Conservation (phyloP, 352 stramenopile genomes). For the Globisporangium ultimum region DNA sequence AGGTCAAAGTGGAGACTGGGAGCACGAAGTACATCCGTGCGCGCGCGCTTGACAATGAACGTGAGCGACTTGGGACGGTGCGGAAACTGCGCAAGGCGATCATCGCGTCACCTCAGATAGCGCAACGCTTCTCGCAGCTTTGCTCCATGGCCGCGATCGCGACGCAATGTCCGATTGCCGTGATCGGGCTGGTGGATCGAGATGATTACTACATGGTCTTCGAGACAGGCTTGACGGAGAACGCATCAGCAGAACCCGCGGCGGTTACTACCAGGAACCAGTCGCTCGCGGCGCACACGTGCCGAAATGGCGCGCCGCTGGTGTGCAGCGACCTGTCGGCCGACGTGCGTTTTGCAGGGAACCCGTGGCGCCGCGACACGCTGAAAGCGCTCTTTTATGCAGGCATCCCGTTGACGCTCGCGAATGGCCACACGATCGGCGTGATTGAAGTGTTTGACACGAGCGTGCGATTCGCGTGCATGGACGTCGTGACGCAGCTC, state of each 20-base stretch:
- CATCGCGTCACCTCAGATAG: constrained; percentile 30
- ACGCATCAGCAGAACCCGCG: not conserved
- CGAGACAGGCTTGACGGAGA: constrained; percentile 28
- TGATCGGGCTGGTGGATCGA: constrained; percentile 60
- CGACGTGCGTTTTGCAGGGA: constrained; percentile 67
- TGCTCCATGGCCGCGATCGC: constrained; percentile 79
- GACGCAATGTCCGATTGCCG: constrained; percentile 55
- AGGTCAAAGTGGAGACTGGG: constrained; percentile 20
- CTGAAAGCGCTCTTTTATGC: constrained; percentile 68
- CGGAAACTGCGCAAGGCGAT: constrained; percentile 39
- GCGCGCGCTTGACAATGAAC: constrained; percentile 52
- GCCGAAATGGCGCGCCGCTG: constrained; percentile 51
- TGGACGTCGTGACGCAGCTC: constrained; percentile 61
- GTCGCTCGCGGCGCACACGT: constrained; percentile 65
- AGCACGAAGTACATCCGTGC: constrained; percentile 39
- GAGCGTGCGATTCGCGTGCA: constrained; percentile 49
- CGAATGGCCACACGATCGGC: constrained; percentile 66
- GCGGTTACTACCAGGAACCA: constrained; percentile 22
- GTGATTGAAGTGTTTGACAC: constrained; percentile 68
- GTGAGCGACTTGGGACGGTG: constrained; percentile 42
- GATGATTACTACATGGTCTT: constrained; percentile 56
- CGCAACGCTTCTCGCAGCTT: constrained; percentile 59
- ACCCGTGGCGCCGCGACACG: constrained; percentile 49
- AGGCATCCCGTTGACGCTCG: constrained; percentile 72
- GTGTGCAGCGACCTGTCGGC: constrained; percentile 61